Evolutionary conservation across 208 protist genomes (phyloP), one percentile per base, ranked within the genome.

Genomic region (Zelonia costaricensis): DNA sequence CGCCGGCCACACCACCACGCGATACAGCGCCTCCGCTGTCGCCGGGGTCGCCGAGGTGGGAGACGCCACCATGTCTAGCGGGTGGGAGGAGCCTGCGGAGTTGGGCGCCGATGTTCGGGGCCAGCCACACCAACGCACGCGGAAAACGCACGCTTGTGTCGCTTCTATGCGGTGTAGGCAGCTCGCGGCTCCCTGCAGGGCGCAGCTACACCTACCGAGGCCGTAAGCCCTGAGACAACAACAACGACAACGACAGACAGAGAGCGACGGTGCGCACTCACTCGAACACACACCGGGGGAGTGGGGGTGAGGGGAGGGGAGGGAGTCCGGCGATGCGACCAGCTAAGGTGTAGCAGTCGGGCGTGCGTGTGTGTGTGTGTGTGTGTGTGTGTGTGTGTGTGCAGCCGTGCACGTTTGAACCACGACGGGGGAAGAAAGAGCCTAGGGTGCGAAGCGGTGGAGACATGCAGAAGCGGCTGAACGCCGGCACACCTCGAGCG

Each of bases 1-100:
- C 1, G 57, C 65, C 2, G 65, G 57, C 65, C 65, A 72, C 4
- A 72, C 65, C 12, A 39, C 5, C 13, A 53, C 49, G 1, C 49
- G 36, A 27, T 72, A 72, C 13, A 72, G 49, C 31, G 48, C 23
- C 40, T 47, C 45, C 16, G 65, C 65, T 16, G 57, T 53, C 39
- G 42, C 56, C n/a, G 27, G 27, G 3, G 42, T 20, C 55, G 20
- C 7, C 13, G 44, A 23, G 6, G 30, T 35, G 1, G 18, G n/a
- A 54, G 52, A 8, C 10, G 52, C 45, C 54, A 62, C 62, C 5
- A 20, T 40, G 31, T n/a, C n/a, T n/a, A n/a, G n/a, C n/a, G n/a
- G n/a, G n/a, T n/a, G n/a, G n/a, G n/a, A n/a, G n/a, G n/a, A n/a
- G n/a, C n/a, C n/a, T n/a, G n/a, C n/a, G n/a, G n/a, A n/a, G n/a